These are phyloP conservation scores for Suillus occidentalis DNA, from an alignment of 768 basidiomycete species.

Conservation along the genomic window DNA sequence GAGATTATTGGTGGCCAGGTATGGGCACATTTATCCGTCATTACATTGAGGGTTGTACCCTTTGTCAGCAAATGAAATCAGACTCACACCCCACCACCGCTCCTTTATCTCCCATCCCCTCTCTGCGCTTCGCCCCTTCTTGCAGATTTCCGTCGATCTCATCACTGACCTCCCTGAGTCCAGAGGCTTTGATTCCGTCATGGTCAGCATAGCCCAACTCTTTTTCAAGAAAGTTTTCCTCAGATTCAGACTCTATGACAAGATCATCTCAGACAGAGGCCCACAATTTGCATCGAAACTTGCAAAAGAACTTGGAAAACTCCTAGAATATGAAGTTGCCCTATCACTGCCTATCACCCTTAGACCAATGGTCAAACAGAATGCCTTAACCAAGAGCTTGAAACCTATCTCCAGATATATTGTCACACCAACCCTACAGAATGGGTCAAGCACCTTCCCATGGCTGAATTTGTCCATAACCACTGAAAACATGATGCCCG, in stretches of 20 bases:
- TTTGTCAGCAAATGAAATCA: neutral
- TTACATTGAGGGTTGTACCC: too few relatives aligned
- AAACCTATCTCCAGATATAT: neutral
- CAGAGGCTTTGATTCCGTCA: too few relatives aligned
- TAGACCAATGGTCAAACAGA: conserved; percentile 42
- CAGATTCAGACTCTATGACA: neutral
- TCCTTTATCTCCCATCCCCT: neutral
- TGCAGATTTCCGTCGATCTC: neutral
- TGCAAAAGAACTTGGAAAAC: conserved; percentile 16
- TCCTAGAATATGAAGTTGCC: conserved; percentile 20
- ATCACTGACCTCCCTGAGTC: too few relatives aligned
- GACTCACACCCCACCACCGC: neutral
- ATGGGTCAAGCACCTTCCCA: conserved; percentile 15
- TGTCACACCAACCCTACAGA: conserved; percentile 3
- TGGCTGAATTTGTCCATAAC: too few relatives aligned
- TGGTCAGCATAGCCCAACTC: too few relatives aligned
- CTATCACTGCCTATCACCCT: too few relatives aligned
- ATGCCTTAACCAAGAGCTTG: neutral
- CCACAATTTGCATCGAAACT: conserved; percentile 23
- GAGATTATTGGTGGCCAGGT: too few relatives aligned
- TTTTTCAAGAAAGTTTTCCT: too few relatives aligned
- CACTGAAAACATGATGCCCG: too few relatives aligned
- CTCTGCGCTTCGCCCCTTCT: neutral
- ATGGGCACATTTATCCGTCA: too few relatives aligned
- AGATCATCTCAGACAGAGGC: conserved; percentile 9